phyloP scores from a whole-genome alignment of 331 rosid species.

The Acacia concinna region DNA sequence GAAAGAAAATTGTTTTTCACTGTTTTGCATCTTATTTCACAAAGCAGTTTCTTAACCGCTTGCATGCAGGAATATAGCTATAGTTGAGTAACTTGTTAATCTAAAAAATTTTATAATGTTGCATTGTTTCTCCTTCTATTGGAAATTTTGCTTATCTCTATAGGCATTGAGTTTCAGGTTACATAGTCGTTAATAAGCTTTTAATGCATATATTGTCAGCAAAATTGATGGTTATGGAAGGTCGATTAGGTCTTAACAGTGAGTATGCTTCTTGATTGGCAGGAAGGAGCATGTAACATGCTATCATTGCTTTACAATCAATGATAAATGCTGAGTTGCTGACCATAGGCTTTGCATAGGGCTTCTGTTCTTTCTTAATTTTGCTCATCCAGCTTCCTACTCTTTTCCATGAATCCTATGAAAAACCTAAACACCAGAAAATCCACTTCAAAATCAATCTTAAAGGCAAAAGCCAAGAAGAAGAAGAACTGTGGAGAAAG shows the following conservation, averaged over 20 bases:
- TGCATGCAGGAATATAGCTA: slow-evolving; percentile 2
- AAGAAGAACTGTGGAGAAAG: slow-evolving; percentile 18
- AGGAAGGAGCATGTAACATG: slow-evolving; percentile 29
- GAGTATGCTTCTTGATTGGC: slow-evolving; percentile 2
- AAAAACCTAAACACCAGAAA: slow-evolving; percentile 17
- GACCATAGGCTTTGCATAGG: slow-evolving; percentile 13
- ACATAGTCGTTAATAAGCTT: neutral
- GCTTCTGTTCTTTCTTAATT: slow-evolving; percentile 22
- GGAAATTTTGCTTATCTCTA: neutral
- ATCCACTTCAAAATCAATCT: slow-evolving; percentile 12
- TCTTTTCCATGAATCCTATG: slow-evolving; percentile 34
- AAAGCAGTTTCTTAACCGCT: neutral
- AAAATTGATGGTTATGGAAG: neutral
- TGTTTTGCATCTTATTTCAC: neutral
- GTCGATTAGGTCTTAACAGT: neutral
- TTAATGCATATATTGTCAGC: neutral
- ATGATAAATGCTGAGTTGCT: neutral
- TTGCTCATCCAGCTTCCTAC: neutral
- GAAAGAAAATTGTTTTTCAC: neutral
- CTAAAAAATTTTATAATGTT: neutral
- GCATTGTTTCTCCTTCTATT: neutral
- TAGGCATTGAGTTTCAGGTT: neutral
- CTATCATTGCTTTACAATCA: slow-evolving; percentile 6
- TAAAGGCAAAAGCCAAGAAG: slow-evolving; percentile 31
- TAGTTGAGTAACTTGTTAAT: neutral